Evolutionary conservation across 2,329 filamentous ascomycete genomes (phyloP), one percentile per base, ranked within the genome.

Genomic region (Diaporthe vaccinii): DNA sequence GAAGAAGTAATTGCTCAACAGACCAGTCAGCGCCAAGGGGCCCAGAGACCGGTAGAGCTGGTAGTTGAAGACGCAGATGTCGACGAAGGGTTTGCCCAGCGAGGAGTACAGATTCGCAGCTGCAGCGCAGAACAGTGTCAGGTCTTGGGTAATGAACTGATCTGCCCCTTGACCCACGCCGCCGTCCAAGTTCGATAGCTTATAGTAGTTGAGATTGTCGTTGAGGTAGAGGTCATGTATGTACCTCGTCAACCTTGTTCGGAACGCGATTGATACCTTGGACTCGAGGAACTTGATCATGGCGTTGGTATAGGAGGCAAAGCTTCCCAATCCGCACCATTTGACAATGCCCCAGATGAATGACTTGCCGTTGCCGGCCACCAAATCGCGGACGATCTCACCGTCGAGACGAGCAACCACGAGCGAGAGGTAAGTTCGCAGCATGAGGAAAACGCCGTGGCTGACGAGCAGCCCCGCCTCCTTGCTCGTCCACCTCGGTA

Each of bases 241-340:
- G 83, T 99, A 99, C 79, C 97, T 89, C 2, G 97, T 99, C 20
- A 99, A 89, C 15, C 97, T 92, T 6, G 97, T 99, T 57, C 97
- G 93, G 89, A 99, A 99, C 46, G 97, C 96, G 78, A 99, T 99
- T 9, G 96, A 98, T 72, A 99, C 95, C 86, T 99, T 99, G 69
- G 95, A 96, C 84, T 99, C 96, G 77, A 99, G 89, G 85, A 94
- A 99, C 84, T 98, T 98, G 88, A 99, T 99, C 94, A 97, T 98
- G 73, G 96, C 95, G 84, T 99, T 99, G 69, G 96, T 98, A 82
- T 99, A 99, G 0, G 96, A 98, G 12, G 96, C 96, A 78, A 98
- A 92, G 3, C 94, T 95, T 57, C 97, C 97, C 49, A 99, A 93
- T 4, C 96, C 95, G 78, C 96, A 95, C 97, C 97, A 99, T 88